These are phyloP conservation scores for Pleurotus ostreatus DNA, from an alignment of 768 basidiomycete genomes.

Conservation along the genomic window DNA sequence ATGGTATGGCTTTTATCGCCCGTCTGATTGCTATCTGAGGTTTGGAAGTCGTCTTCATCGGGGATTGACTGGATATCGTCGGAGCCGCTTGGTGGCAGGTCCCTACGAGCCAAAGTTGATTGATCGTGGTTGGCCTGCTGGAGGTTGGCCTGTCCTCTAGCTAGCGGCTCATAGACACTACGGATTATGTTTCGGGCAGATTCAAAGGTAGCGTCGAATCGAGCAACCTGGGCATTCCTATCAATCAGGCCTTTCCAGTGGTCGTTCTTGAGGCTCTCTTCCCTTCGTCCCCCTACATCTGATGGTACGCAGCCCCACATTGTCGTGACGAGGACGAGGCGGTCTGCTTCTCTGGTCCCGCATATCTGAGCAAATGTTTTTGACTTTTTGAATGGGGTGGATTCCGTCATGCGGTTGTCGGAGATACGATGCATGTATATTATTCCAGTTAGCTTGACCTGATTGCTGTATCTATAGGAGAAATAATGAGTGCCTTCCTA, in stretches of 20 bases:
- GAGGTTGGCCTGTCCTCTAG: background rate
- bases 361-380: conserved; percentile 45
- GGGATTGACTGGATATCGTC: background rate
- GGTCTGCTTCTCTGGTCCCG: conserved; percentile 38
- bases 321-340: conserved; percentile 45
- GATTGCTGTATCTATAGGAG: conserved; percentile 19
- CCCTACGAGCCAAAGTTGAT: background rate
- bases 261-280: conserved; percentile 2
- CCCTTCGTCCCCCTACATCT: conserved; percentile 6
- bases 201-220: conserved; percentile 4
- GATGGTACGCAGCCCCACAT: conserved; percentile 38
- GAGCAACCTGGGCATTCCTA: background rate
- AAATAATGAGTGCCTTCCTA: too few relatives aligned
- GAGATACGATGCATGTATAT: conserved; percentile 43
- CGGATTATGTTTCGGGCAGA: conserved; percentile 6
- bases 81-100: background rate
- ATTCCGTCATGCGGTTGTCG: conserved; percentile 32
- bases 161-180: background rate
- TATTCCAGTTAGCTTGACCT: conserved; percentile 22
- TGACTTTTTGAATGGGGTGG: conserved; percentile 38
- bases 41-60: too few relatives aligned
- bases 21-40: too few relatives aligned
- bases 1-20: too few relatives aligned
- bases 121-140: conserved; percentile 2
- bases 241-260: conserved; percentile 11